A percentile compares a stretch with the other conserved stretches of the same genome.
Conservation (phyloP, 2,329 filamentous ascomycete species). For the Mycosphaerella arachidis region DNA sequence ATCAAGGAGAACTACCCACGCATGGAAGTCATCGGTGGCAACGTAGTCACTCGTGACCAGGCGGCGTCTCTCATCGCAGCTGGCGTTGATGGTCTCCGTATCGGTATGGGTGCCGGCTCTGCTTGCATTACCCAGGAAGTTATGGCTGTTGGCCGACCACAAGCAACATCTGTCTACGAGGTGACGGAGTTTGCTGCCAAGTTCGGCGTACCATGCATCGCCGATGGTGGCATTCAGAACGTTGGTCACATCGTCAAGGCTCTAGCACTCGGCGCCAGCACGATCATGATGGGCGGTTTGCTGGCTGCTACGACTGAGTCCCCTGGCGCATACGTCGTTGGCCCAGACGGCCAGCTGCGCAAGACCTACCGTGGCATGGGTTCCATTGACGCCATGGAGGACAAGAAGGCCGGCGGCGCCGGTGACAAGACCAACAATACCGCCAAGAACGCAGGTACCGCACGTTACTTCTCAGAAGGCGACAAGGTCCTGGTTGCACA, state of each 20-base stretch:
- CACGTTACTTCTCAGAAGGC: conserved; percentile 96
- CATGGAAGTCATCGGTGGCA: conserved; percentile 94
- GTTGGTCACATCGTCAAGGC: conserved; percentile 99
- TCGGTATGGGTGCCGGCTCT: conserved; percentile 97
- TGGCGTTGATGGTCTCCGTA: conserved; percentile 91
- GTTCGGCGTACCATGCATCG: conserved; percentile 96
- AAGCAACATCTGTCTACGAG: conserved; percentile 87
- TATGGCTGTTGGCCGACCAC: conserved; percentile 96
- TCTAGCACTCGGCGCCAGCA: conserved; percentile 86
- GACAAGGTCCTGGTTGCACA: conserved; percentile 93
- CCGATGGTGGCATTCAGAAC: conserved; percentile 96
- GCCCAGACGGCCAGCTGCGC: conserved; percentile 92
- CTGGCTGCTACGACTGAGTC: conserved; percentile 96
- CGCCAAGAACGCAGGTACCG: conserved; percentile 94
- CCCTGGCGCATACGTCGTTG: conserved; percentile 93
- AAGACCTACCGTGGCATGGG: conserved; percentile 99
- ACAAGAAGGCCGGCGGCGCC: conserved; percentile 88
- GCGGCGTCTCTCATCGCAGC: conserved; percentile 87
- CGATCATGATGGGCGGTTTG: conserved; percentile 99
- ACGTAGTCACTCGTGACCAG: conserved; percentile 96
- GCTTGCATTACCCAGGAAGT: conserved; percentile 99
- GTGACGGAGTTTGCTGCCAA: conserved; percentile 84
- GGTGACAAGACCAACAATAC: conserved; percentile 74
- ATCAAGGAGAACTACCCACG: conserved; percentile 80
- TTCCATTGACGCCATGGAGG: conserved; percentile 98